Evolutionary conservation across 345 rosid genomes (phyloP), one percentile per base, ranked within the genome.

Genomic region (Litchi chinensis): DNA sequence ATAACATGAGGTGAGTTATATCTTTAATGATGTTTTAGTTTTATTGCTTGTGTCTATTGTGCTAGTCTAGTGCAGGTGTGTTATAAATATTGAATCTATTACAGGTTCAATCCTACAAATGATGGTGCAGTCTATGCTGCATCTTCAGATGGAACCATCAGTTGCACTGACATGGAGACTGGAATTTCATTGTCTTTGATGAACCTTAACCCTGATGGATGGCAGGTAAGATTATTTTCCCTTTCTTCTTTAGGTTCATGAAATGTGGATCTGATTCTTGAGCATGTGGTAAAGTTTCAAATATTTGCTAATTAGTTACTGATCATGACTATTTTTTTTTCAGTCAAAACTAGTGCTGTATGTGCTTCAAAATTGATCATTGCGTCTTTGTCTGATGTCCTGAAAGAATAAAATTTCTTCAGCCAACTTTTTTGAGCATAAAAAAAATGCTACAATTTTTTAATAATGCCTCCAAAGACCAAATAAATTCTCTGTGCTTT

Each of bases 91-190:
- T 65, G 12, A 15, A 76, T 24, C 21, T 43, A 28, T 83, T 82
- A 71, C 89, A 94, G 98, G 88, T 91, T 92, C 81, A 90, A 83
- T 76, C 97, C 97, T 65, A 78, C 88, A 83, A 94, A 94, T 83
- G 95, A 90, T 86, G 96, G 85, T 74, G 82, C 87, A 79, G 78
- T 96, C 60, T 94, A 92, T 83, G 89, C 95, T 69, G 94, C 98
- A 76, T 89, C 99, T 75, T 91, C 97, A 4, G 99, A 96, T 90
- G 99, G 99, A 84, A 96, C 97, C 19, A 39, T 96, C 77, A 92
- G 97, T 90, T 91, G 89, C 81, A 88, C 94, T 41, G 99, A 96
- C 87, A 54, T 96, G 76, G 98, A 96, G 87, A 92, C 97, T 78
- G 98, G 99, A 76, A 83, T 88, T 64, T 89, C 98, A 5, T 87